Evolutionary conservation across 768 basidiomycete genomes (phyloP), one percentile per base, ranked within the genome.

Genomic region (Suillus brevipes): DNA sequence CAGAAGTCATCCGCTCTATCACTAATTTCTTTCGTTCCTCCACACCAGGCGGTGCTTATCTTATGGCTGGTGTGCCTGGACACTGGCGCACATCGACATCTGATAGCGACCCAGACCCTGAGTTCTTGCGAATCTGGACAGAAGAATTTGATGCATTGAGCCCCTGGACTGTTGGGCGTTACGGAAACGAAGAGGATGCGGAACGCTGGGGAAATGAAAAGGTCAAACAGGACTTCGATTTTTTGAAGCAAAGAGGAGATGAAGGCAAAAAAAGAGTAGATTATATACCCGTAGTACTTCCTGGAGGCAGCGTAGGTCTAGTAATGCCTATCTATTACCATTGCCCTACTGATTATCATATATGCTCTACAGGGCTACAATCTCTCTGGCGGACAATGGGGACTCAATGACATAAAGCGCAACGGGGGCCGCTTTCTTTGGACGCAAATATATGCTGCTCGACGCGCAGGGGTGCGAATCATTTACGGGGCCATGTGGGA

Each of bases 401-500:
- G 77, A 3, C 86, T 85, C 75, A 94, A 95, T 69, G 87, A 84
- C 64, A 89, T 87, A 64, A 86, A 84, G 52, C 82, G 93, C 5
- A 82, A 87, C 25, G 90, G 91, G 4, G 93, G 93, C 1, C 83
- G 81, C 36, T 94, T 94, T 75, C 72, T 95, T 56, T 95, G 91
- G 90, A 81, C 85, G 63, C 92, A 94, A 73, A 78, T 94, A 6
- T 85, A 83, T 78, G 89, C 93, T 70, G 88, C 87, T 14, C 84
- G 83, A 34, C 79, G 82, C 53, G 82, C 83, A 36, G 87, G 89
- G 36, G 87, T 84, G 8, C 83, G 85, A 23, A 88, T 78, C 8
- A 84, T 93, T 61, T 94, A 94, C 67, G 89, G 89, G 28, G 91
- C 91, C 8, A 94, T 93, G 91, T 94, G 92, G 91, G 92, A 94